Evolutionary conservation across 2,329 filamentous ascomycete species (phyloP).

Genomic region (Cytospora piceae): DNA sequence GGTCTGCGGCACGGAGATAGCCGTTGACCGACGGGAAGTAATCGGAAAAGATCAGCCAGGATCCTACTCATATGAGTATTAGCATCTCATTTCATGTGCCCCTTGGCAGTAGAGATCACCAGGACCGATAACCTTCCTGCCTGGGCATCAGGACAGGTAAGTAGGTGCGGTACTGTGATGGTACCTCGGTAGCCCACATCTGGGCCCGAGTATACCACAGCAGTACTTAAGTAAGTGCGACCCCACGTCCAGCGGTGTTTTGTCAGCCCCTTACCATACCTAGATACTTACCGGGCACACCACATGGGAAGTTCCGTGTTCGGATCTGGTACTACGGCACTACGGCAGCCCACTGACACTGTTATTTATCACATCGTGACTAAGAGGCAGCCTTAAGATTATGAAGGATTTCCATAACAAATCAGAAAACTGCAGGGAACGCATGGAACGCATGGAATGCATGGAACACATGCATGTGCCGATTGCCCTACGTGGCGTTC

Average conservation of each 20-base stretch:
- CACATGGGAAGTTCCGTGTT: background rate
- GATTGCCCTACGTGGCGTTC: too few relatives aligned
- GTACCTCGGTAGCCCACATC: background rate
- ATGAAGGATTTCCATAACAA: background rate
- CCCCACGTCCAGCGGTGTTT: background rate
- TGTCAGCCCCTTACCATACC: background rate
- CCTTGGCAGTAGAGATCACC: background rate
- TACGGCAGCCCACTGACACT: background rate
- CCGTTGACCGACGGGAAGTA: background rate
- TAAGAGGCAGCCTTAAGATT: background rate
- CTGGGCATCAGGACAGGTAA: background rate
- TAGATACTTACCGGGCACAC: background rate
- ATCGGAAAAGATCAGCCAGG: background rate
- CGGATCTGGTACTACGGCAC: background rate
- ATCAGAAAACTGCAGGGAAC: background rate
- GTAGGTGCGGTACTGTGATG: background rate
- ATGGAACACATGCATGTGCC: too few relatives aligned
- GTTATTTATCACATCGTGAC: background rate
- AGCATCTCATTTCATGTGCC: background rate
- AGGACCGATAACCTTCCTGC: background rate
- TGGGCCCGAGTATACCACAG: background rate
- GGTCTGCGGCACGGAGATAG: background rate
- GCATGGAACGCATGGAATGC: background rate
- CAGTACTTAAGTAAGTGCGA: too few relatives aligned
- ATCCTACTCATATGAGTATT: background rate